phyloP scores from a whole-genome alignment of 768 basidiomycete species.

The Sarcomyxa edulis region DNA sequence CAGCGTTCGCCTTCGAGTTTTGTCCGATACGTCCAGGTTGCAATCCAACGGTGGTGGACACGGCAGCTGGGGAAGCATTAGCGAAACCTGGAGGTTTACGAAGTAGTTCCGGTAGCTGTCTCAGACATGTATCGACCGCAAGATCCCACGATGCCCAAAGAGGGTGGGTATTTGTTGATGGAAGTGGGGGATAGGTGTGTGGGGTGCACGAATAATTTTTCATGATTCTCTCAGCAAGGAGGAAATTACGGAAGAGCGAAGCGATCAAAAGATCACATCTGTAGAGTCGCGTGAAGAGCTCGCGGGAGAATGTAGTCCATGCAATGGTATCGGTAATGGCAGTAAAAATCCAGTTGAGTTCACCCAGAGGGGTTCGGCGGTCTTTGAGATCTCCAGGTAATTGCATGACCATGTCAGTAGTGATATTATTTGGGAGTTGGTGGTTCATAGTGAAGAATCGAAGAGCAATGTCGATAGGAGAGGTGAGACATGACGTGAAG shows the following conservation, averaged over 20 bases:
- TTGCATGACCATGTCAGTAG: slow-evolving; percentile 88
- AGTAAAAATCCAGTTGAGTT: slow-evolving; percentile 99
- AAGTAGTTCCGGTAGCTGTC: slow-evolving; percentile 87
- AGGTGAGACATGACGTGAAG: slow-evolving; percentile 96
- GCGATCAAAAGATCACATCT: slow-evolving; percentile 94
- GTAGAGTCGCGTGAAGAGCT: slow-evolving; percentile 90
- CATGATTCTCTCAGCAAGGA: slow-evolving; percentile 97
- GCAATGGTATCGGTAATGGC: slow-evolving; percentile 99
- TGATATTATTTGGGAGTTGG: slow-evolving; percentile 73
- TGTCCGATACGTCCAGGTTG: slow-evolving; percentile 3
- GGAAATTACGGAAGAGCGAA: slow-evolving; percentile 94
- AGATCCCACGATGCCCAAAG: slow-evolving; percentile 98
- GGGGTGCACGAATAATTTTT: slow-evolving; percentile 97
- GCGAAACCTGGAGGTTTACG: slow-evolving; percentile 28
- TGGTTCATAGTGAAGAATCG: slow-evolving; percentile 92
- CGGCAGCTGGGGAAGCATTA: slow-evolving; percentile 8
- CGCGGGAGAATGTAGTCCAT: slow-evolving; percentile 94
- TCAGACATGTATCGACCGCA: slow-evolving; percentile 88
- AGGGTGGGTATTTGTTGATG: slow-evolving; percentile 93
- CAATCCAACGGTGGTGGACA: slow-evolving; percentile 12
- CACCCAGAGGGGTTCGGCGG: slow-evolving; percentile 90
- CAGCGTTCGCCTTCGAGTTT: slow-evolving; percentile 10
- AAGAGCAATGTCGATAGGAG: slow-evolving; percentile 96
- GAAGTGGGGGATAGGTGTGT: slow-evolving; percentile 85
- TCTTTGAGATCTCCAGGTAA: slow-evolving; percentile 97